Evolutionary conservation across 2,329 filamentous ascomycete species (phyloP).

Genomic region (Trichocomaceae sp.): DNA sequence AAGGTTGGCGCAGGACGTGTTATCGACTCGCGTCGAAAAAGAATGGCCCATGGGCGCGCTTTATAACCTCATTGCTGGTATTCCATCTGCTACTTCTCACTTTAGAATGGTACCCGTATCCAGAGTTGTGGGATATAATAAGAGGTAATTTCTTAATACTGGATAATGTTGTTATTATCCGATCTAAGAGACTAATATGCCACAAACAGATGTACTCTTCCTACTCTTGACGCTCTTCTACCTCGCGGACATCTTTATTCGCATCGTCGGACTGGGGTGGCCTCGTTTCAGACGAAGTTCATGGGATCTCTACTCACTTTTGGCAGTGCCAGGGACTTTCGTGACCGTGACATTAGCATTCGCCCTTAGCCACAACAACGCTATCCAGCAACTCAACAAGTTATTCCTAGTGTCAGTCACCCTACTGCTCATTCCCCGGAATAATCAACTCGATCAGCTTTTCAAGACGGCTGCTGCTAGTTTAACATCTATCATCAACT

Average conservation of each 20-base stretch:
- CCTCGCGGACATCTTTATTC: slow-evolving; percentile 71
- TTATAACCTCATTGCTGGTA: slow-evolving; percentile 71
- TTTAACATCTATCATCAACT: slow-evolving; percentile 80
- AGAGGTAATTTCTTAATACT: slow-evolving; percentile 45
- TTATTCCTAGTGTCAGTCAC: slow-evolving; percentile 87
- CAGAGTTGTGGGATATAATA: slow-evolving; percentile 59
- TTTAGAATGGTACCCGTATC: slow-evolving; percentile 76
- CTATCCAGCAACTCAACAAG: slow-evolving; percentile 83
- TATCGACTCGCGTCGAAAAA: slow-evolving; percentile 93
- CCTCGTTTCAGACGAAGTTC: slow-evolving; percentile 83
- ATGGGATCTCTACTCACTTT: slow-evolving; percentile 86
- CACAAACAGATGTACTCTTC: slow-evolving; percentile 60
- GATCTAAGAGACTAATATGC: neutral
- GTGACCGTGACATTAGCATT: slow-evolving; percentile 73
- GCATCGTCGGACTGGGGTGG: slow-evolving; percentile 86
- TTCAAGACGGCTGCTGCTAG: slow-evolving; percentile 98
- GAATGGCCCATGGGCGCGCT: slow-evolving; percentile 81
- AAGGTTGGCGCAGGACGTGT: slow-evolving; percentile 84
- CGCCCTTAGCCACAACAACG: slow-evolving; percentile 42
- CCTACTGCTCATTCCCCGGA: slow-evolving; percentile 84
- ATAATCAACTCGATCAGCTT: slow-evolving; percentile 93
- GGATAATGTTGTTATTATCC: neutral
- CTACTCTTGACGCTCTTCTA: slow-evolving; percentile 76
- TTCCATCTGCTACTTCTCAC: slow-evolving; percentile 78
- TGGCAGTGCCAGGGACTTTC: slow-evolving; percentile 73